phyloP scores from a whole-genome alignment of 106 monocot species.

The Posidonia australis region DNA sequence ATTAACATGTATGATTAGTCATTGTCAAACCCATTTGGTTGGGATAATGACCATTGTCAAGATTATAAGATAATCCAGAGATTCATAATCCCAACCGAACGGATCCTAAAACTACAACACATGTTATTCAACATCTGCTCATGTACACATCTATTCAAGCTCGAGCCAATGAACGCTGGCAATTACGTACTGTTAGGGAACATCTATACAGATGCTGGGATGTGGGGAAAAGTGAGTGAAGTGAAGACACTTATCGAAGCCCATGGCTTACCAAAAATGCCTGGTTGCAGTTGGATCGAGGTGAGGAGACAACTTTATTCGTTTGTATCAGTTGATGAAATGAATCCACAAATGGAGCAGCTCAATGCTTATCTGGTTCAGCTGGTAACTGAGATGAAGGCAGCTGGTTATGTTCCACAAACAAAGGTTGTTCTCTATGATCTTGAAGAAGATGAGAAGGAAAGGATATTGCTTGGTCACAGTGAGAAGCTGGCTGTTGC shows the following conservation, averaged over 20 bases:
- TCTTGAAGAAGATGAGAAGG: conserved; percentile 45
- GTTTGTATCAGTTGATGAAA: conserved; percentile 41
- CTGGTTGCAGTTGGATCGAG: conserved; percentile 69
- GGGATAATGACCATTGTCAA: too few relatives aligned
- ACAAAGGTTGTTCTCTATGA: conserved; percentile 51
- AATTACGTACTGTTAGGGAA: conserved; percentile 57
- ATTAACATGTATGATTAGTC: too few relatives aligned
- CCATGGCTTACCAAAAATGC: conserved; percentile 30
- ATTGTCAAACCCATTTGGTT: too few relatives aligned
- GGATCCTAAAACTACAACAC: too few relatives aligned
- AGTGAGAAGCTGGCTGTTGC: conserved; percentile 71
- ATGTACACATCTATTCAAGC: conserved; percentile 38
- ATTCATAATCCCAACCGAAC: too few relatives aligned
- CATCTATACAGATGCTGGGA: conserved; percentile 45
- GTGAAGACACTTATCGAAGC: conserved; percentile 38
- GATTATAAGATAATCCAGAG: too few relatives aligned
- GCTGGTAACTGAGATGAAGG: conserved; percentile 45
- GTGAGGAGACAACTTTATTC: conserved; percentile 31
- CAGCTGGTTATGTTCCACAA: conserved; percentile 43
- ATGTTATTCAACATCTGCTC: too few relatives aligned
- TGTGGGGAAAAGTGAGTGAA: conserved; percentile 36
- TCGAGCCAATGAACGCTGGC: conserved; percentile 57
- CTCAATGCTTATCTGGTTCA: conserved; percentile 38
- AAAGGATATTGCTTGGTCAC: conserved; percentile 53
- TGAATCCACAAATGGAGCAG: conserved; percentile 39